A percentile compares a stretch with the other conserved stretches of the same genome.
phyloP scores from a whole-genome alignment of 2,329 filamentous ascomycete species.

The Aspergillus aculeatus region DNA sequence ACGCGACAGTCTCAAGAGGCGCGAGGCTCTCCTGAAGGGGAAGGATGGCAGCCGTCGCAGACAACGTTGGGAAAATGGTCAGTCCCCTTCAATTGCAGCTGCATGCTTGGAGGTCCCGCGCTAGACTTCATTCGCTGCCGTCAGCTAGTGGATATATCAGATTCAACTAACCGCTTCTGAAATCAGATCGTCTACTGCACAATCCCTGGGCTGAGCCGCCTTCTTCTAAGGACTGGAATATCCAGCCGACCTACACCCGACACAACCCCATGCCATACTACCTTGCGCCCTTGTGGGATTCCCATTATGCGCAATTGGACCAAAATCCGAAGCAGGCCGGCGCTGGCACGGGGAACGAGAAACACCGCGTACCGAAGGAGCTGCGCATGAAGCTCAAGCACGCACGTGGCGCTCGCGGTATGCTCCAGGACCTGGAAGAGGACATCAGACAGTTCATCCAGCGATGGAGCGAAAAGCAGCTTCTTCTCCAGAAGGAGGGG shows the following conservation, averaged over 20 bases:
- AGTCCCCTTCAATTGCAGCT: slow-evolving; percentile 17
- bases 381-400: slow-evolving; percentile 79
- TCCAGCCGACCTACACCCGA: slow-evolving; percentile 76
- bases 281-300: slow-evolving; percentile 82
- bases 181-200: slow-evolving; percentile 73
- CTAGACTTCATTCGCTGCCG: not conserved
- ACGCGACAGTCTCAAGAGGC: slow-evolving; percentile 62
- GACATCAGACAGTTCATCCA: slow-evolving; percentile 75
- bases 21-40: slow-evolving; percentile 79
- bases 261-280: slow-evolving; percentile 78
- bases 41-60: slow-evolving; percentile 86
- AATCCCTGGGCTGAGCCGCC: slow-evolving; percentile 87
- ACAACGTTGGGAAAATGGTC: slow-evolving; percentile 94
- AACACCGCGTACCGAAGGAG: slow-evolving; percentile 68
- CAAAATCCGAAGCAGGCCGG: slow-evolving; percentile 41
- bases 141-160: not conserved
- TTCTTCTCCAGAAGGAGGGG: slow-evolving; percentile 47
- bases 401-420: slow-evolving; percentile 70
- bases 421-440: slow-evolving; percentile 81
- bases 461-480: slow-evolving; percentile 57
- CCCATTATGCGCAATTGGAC: slow-evolving; percentile 48
- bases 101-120: not conserved
- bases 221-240: slow-evolving; percentile 75
- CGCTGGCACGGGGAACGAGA: slow-evolving; percentile 33
- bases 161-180: slow-evolving; percentile 22